Percentiles rank a stretch among this genome's conserved stretches.
These are phyloP conservation scores for Oenanthe javanica DNA, from an alignment of 140 eudicot genomes.

Conservation along the genomic window DNA sequence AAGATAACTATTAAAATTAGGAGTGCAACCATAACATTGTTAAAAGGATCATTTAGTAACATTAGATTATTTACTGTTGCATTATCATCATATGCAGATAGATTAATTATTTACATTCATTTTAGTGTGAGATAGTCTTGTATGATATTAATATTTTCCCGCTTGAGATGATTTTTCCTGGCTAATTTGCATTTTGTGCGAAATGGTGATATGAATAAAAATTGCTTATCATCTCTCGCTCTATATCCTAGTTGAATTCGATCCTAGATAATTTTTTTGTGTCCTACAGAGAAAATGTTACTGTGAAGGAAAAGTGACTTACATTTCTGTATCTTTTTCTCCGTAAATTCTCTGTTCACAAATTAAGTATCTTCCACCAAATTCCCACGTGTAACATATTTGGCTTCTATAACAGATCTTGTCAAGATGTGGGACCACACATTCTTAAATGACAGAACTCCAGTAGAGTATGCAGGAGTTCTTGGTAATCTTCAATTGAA, in stretches of 20 bases:
- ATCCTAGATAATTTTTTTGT: neutral
- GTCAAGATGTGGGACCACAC: slow-evolving; percentile 35
- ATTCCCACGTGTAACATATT: neutral
- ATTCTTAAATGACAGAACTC: slow-evolving; percentile 27
- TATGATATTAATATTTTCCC: neutral
- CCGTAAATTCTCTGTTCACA: neutral
- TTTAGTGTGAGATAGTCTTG: neutral
- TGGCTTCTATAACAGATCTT: slow-evolving; percentile 31
- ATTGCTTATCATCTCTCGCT: neutral
- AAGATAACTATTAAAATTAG: no score
- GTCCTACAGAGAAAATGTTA: neutral
- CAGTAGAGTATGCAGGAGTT: slow-evolving; percentile 16
- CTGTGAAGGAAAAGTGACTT: neutral
- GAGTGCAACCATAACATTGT: no score
- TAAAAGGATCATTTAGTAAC: neutral
- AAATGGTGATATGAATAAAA: neutral
- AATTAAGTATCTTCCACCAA: neutral
- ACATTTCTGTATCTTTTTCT: neutral
- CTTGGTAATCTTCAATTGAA: slow-evolving; percentile 36
- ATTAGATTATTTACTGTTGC: neutral
- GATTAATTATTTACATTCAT: neutral
- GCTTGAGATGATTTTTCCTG: neutral
- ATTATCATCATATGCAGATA: neutral
- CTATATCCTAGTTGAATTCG: neutral
- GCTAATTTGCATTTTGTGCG: neutral